Conservation (phyloP, 768 basidiomycete genomes). For the Lentinula lateritia region DNA sequence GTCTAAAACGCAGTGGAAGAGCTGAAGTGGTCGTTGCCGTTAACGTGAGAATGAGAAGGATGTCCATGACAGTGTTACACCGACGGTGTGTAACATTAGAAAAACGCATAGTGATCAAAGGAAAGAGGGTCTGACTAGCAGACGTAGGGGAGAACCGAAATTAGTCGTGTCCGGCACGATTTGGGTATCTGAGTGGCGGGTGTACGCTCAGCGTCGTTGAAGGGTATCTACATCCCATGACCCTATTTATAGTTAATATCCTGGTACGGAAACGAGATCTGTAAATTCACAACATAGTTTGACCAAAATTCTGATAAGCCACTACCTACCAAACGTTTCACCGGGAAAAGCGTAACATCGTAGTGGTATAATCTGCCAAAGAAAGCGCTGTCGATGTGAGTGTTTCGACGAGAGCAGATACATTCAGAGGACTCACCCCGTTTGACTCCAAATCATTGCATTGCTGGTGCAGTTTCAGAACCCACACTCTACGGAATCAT, state of each 20-base stretch:
- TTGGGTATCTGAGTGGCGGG: neutral
- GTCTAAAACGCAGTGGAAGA: neutral
- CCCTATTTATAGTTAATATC: neutral
- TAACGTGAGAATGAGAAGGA: neutral
- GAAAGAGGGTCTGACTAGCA: neutral
- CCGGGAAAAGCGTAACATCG: neutral
- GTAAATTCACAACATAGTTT: no score
- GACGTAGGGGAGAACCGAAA: neutral
- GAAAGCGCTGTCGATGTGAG: neutral
- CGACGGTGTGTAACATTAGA: neutral
- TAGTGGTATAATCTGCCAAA: neutral
- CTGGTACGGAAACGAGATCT: no score
- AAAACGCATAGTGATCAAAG: neutral
- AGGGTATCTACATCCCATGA: neutral
- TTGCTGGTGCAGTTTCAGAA: no score
- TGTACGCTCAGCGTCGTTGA: neutral
- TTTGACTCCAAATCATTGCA: neutral
- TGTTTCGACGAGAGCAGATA: neutral
- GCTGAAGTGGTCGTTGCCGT: neutral
- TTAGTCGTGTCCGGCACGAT: neutral
- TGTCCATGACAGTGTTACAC: neutral
- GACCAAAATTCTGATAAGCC: neutral
- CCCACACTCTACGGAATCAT: no score
- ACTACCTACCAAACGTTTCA: neutral
- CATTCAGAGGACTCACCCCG: neutral